Evolutionary conservation across 176 grass and related monocot genomes (phyloP).

Genomic region (Eremochloa ophiuroides): DNA sequence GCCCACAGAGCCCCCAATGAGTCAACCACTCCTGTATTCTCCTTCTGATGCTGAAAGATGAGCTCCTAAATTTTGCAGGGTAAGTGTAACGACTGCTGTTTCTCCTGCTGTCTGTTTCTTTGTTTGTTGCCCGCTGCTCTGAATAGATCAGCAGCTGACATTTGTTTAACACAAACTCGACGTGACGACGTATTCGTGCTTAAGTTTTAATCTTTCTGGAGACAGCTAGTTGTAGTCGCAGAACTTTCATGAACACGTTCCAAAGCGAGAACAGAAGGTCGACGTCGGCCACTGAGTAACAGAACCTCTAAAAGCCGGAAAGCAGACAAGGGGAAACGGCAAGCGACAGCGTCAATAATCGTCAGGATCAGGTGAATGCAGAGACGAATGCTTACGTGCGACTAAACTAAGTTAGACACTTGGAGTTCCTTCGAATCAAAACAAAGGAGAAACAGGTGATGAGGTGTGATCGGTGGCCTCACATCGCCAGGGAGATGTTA

Average conservation of each 20-base stretch:
- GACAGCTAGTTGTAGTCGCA: neutral
- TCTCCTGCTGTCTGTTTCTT: neutral
- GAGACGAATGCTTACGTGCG: neutral
- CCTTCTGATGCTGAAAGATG: neutral
- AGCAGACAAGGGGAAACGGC: conserved; percentile 8
- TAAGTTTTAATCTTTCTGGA: neutral
- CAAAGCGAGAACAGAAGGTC: neutral
- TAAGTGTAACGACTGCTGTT: neutral
- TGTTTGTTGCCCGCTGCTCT: neutral
- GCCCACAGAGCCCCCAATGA: neutral
- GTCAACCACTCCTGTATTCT: conserved; percentile 23
- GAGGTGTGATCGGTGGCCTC: neutral
- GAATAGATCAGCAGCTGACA: neutral
- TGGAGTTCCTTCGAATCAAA: conserved; percentile 37
- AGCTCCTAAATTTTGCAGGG: neutral
- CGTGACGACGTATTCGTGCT: neutral
- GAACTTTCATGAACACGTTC: neutral
- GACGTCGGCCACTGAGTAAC: neutral
- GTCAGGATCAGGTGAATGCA: neutral
- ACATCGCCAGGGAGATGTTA: neutral
- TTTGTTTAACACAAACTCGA: neutral
- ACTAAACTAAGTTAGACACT: neutral
- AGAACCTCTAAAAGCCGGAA: conserved; percentile 1
- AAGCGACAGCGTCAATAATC: neutral
- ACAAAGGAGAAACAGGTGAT: neutral